phyloP scores from a whole-genome alignment of 208 protist species.

The Phytomonas sp. region DNA sequence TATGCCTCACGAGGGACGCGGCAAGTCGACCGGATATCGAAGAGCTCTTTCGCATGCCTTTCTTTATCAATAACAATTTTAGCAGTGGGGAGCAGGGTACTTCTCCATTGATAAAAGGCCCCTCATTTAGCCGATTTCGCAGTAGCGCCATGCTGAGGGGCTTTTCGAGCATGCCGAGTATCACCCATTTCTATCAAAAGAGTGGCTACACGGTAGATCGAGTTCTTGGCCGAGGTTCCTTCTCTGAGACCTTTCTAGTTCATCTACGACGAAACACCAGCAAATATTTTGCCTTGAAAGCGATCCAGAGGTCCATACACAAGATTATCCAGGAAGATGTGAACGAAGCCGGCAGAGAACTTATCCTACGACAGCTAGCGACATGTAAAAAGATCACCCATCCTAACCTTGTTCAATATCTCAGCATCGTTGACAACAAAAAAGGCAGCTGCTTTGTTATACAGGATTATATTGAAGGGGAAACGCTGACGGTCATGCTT shows the following conservation, averaged over 20 bases:
- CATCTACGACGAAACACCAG: conserved; percentile 33
- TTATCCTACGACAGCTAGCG: conserved; percentile 28
- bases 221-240: conserved; percentile 34
- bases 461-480: conserved; percentile 44
- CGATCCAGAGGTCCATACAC: conserved; percentile 38
- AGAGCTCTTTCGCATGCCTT: conserved; percentile 43
- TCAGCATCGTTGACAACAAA: conserved; percentile 68
- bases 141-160: conserved; percentile 10
- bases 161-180: conserved; percentile 3
- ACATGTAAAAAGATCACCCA: conserved; percentile 47
- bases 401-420: conserved; percentile 47
- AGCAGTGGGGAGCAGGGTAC: conserved; percentile 13
- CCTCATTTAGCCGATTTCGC: conserved; percentile 1
- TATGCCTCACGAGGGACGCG: conserved; percentile 49
- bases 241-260: conserved; percentile 57
- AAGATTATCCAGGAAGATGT: conserved; percentile 20
- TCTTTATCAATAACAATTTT: conserved; percentile 39
- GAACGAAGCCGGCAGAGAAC: conserved; percentile 16
- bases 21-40: conserved; percentile 40
- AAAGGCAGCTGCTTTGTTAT: conserved; percentile 53
- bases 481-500: conserved; percentile 19
- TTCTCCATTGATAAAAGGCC: background rate
- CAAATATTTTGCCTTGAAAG: conserved; percentile 57
- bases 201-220: conserved; percentile 47
- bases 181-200: conserved; percentile 4